Conservation (phyloP, 768 basidiomycete genomes). For the Tubosaeta brunneosetosa region DNA sequence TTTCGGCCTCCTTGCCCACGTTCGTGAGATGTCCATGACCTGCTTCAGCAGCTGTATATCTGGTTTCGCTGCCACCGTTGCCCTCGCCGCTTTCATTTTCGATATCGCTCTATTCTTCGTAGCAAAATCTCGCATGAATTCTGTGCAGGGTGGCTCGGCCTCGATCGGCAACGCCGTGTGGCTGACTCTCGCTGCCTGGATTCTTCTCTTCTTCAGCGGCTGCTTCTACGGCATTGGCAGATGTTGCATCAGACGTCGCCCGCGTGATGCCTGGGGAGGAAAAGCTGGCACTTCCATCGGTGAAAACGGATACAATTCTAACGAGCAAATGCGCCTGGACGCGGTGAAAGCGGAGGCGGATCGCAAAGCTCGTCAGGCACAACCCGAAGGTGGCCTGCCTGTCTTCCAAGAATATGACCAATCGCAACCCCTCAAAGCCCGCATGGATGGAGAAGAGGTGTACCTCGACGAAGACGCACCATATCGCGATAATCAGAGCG, state of each 20-base stretch:
- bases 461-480: conserved; percentile 48
- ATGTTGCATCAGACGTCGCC: conserved; percentile 70
- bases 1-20: conserved; percentile 84
- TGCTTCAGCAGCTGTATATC: conserved; percentile 80
- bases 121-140: conserved; percentile 78
- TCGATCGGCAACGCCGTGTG: conserved; percentile 85
- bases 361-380: conserved; percentile 63
- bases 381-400: conserved; percentile 64
- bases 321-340: conserved; percentile 70
- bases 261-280: conserved; percentile 37
- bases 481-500: conserved; percentile 30
- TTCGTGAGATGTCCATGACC: conserved; percentile 81
- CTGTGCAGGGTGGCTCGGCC: conserved; percentile 67
- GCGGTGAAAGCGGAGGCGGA: conserved; percentile 86
- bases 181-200: conserved; percentile 83
- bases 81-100: conserved; percentile 87
- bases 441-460: conserved; percentile 52
- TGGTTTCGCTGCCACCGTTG: conserved; percentile 71
- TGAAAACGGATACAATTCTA: conserved; percentile 35
- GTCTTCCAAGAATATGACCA: conserved; percentile 65
- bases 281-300: conserved; percentile 29
- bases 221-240: conserved; percentile 83
- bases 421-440: conserved; percentile 59
- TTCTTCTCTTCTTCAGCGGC: conserved; percentile 85
- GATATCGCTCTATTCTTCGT: conserved; percentile 90